Evolutionary conservation across 2,329 filamentous ascomycete genomes (phyloP), one percentile per base, ranked within the genome.

Genomic region (Daldinia eschscholtzii): DNA sequence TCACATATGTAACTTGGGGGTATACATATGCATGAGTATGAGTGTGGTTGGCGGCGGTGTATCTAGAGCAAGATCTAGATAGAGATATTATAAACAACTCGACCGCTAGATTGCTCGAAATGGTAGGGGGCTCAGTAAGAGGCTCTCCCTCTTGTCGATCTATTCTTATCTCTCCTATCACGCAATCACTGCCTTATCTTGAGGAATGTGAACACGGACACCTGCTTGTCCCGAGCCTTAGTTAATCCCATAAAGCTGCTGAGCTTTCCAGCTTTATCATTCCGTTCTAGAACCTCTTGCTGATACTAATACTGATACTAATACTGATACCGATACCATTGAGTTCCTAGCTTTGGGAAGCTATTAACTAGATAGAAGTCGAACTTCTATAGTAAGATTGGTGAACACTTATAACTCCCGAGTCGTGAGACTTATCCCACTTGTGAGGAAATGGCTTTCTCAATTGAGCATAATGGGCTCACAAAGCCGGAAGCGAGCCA

Each of bases 171-270:
- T 70, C 26, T 55, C 64, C 61, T 67, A 72, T 72, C 70, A 70
- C 68, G 70, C 72, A 64, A 74, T 74, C 58, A 56, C 30, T 59
- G 30, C 57, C 73, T 74, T 73, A 74, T 74, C 72, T 74, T 67
- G 46, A 60, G 35, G 59, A 65, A 66, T 68, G 56, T 64, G 52
- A 72, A 71, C 55, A 64, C 64, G 39, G 68, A 66, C 42, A 59
- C 42, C 57, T 67, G 44, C 66, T 62, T 64, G 61, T 70, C 61
- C 57, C 52, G 13, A 62, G 53, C 57, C 60, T 66, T 57, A 48
- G 62, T 64, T 53, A 64, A 69, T 64, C 58, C 42, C 57, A 59
- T 69, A 67, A 67, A 71, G 65, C 37, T 64, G 33, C 33, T 44
- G 42, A 41, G 39, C 50, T 39, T 28, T 59, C 70, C 68, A 48